These are phyloP conservation scores for Kandelia obovata DNA, from an alignment of 345 rosid genomes.

Conservation along the genomic window DNA sequence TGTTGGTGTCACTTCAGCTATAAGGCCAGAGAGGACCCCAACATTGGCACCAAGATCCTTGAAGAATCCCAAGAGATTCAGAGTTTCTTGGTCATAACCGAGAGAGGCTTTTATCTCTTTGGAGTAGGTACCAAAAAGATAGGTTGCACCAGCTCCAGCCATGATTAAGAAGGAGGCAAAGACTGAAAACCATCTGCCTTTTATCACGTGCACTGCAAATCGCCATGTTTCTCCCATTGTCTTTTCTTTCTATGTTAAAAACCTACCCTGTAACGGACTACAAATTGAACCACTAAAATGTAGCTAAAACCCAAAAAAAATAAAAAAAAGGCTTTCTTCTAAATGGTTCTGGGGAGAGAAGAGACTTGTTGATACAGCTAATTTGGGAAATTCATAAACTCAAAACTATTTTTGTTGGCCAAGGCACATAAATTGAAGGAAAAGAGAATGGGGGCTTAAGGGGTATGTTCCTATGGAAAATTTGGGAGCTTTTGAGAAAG, in stretches of 20 bases:
- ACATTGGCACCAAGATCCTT: constrained; percentile 90
- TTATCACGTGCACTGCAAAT: constrained; percentile 46
- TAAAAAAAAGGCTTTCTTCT: background rate
- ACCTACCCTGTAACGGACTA: background rate
- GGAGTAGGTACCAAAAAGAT: constrained; percentile 78
- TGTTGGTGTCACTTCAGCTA: constrained; percentile 84
- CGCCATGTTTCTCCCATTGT: constrained; percentile 25
- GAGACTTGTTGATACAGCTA: too few species aligned
- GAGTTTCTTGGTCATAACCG: constrained; percentile 78
- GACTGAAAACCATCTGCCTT: constrained; percentile 85
- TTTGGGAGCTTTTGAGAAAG: too few species aligned
- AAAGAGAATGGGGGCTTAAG: too few species aligned
- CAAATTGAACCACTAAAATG: background rate
- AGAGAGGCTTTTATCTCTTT: constrained; percentile 65
- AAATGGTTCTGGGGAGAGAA: too few species aligned
- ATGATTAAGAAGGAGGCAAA: constrained; percentile 83
- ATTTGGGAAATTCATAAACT: too few species aligned
- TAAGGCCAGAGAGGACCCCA: constrained; percentile 69
- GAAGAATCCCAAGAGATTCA: constrained; percentile 73
- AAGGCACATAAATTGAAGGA: too few species aligned
- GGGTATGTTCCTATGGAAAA: too few species aligned
- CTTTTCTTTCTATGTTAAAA: background rate
- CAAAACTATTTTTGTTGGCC: too few species aligned
- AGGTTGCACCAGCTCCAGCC: constrained; percentile 90
- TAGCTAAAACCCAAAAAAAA: background rate